Conservation (phyloP, 305 asterid species). For the Fraxinus sp. region DNA sequence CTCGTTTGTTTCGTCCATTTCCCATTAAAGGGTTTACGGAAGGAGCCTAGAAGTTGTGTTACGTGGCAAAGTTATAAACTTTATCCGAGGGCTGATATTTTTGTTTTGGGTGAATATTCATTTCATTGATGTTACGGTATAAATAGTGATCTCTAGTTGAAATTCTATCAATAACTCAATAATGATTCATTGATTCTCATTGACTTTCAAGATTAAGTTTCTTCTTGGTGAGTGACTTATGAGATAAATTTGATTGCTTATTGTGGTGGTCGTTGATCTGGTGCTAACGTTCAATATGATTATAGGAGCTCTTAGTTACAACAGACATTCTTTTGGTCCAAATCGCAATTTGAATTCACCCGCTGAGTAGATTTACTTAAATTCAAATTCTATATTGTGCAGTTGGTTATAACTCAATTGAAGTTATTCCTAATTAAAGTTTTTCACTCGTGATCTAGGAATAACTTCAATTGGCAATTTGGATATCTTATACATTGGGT, state of each 20-base stretch:
- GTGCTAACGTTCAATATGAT: neutral
- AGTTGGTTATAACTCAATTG: neutral
- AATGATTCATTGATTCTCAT: neutral
- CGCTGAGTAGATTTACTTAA: neutral
- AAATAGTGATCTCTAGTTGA: neutral
- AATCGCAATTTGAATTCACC: neutral
- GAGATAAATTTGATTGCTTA: neutral
- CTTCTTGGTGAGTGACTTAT: neutral
- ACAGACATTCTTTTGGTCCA: neutral
- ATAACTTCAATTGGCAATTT: slow-evolving; percentile 2
- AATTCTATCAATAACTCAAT: neutral
- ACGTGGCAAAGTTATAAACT: neutral
- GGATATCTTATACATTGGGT: neutral
- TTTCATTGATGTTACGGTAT: neutral
- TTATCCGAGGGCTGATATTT: neutral
- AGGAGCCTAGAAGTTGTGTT: neutral
- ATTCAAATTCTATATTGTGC: neutral
- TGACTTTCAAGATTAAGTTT: neutral
- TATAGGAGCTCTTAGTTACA: neutral
- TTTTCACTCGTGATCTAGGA: neutral
- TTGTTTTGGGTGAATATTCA: neutral
- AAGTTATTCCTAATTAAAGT: no score
- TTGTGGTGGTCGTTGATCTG: slow-evolving; percentile 5
- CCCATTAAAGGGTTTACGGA: neutral
- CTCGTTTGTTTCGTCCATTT: neutral